Base-by-base conservation (phyloP, 495 filamentous ascomycete genomes). In the Penicillium paxilli region DNA sequence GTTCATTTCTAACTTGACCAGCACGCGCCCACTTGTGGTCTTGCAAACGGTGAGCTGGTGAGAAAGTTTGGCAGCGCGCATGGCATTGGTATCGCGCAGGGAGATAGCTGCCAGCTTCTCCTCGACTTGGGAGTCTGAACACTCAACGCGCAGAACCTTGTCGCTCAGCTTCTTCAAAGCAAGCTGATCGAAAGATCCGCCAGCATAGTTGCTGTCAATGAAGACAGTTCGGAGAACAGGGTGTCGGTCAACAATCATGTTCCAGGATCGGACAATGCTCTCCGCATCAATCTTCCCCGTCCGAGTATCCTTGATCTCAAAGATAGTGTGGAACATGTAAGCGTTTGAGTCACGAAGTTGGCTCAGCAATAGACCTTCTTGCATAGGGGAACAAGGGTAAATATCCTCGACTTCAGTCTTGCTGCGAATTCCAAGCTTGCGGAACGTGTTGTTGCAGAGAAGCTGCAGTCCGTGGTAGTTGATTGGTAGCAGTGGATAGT, bases 331-430 rank as follows among this genome's bases (percentile, higher is more conserved):
- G 54, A 76, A 77, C 51, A 74, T 69, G 59, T 83, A 84, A 1
- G 67, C 62, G 23, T 60, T 63, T 11, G 75, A 68, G 37, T 80
- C 72, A 22, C 76, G 80, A 12, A 80, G 71, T 30, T 89, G 84
- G 49, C 82, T 86, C 47, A 87, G 80, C 14, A 90, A 66, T 4
- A 89, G 80, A 40, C 81, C 85, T 53, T 87, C 80, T 55, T 90
- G 87, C 32, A 84, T 82, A 0, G 84, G 79, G 0, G 86, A 86
- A 48, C 80, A 84, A 2, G 86, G 86, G 46, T 87, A 88, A 25
- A 81, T 75, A 28, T 84, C 79, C 64, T 89, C 78, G 2, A 84
- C 70, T 1, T 77, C 64, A 20, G 63, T 63, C 50, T 71, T 66
- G 55, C 47, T 62, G 1, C 67, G 66, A 10, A 87, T 76, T 11